These are phyloP conservation scores for Phytophthora sp. DNA, from an alignment of 352 stramenopile species.

Conservation along the genomic window DNA sequence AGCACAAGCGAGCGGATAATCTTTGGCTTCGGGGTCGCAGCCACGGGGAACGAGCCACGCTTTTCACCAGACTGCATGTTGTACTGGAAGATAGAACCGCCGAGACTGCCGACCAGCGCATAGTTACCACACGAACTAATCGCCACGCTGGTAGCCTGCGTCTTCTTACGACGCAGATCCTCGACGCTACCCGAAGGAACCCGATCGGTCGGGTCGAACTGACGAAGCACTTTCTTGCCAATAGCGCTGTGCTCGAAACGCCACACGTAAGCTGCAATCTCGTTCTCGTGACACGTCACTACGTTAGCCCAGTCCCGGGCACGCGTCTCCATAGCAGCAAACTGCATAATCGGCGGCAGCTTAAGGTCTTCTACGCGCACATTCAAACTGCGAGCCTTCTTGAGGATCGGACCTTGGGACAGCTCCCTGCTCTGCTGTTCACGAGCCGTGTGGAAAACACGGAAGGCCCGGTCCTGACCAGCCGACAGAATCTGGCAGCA, in stretches of 20 bases:
- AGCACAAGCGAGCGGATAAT: constrained; percentile 73
- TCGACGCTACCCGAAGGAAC: constrained; percentile 65
- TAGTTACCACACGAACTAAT: constrained; percentile 95
- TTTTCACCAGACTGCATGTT: constrained; percentile 95
- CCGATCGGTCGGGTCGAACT: constrained; percentile 83
- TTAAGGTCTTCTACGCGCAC: constrained; percentile 88
- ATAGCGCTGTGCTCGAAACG: constrained; percentile 93
- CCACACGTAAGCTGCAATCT: constrained; percentile 95
- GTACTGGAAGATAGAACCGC: constrained; percentile 94
- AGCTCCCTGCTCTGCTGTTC: constrained; percentile 92
- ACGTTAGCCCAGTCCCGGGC: constrained; percentile 94
- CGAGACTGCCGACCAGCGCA: constrained; percentile 92
- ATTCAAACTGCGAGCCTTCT: constrained; percentile 90
- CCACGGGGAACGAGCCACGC: constrained; percentile 90
- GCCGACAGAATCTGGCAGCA: constrained; percentile 91
- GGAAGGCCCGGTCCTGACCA: constrained; percentile 90
- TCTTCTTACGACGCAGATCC: constrained; percentile 68
- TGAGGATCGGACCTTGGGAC: constrained; percentile 91
- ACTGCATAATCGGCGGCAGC: constrained; percentile 91
- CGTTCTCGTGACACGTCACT: constrained; percentile 94
- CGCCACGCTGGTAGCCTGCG: constrained; percentile 70
- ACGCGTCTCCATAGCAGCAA: constrained; percentile 91
- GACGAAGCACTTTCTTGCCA: constrained; percentile 91
- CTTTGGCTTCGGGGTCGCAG: constrained; percentile 68
- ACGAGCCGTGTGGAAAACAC: constrained; percentile 91